Base-by-base conservation (phyloP, 768 basidiomycete species). In the Hericium rajendrae region DNA sequence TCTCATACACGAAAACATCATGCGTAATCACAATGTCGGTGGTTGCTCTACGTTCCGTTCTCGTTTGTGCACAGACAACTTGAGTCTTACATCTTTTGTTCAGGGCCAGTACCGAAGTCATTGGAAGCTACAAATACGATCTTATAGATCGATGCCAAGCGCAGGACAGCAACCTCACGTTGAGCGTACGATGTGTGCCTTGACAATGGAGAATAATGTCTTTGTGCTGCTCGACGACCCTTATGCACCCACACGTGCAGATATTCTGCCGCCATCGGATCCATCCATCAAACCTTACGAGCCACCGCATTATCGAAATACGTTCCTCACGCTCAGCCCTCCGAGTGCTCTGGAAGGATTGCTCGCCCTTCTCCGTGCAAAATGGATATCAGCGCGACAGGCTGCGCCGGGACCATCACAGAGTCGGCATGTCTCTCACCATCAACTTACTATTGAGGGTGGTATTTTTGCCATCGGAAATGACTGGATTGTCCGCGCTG, bases 191-290 rank as follows among this genome's bases (percentile, higher is more conserved):
- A 87, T 91, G 81, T 86, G 79, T 62, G 74, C 87, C 16, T 74
- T 91, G 18, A 87, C 86, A 2, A 86, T 90, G 85, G 82, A 84
- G 57, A 82, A 90, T 48, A 85, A 86, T 62, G 86, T 87, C 24
- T 91, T 89, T 67, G 88, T 90, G 22, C 76, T 84, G 6, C 71
- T 91, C 24, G 89, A 91, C 64, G 88, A 91, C 68, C 85, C 86
- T 38, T 71, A 76, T 10, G 86, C 86, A 10, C 89, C 87, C 0
- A 80, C 76, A 38, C 78, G 83, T 58, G 78, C 78, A 53, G 88
- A 89, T 57, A 76, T 86, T 20, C 71, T 77, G n/a, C 57, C 65
- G 3, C 57, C 62, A 18, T 51, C 61, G 18, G 32, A 53, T 26
- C 54, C 59, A 26, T 51, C 41, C 64, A 6, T 53, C 60, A 20